Conservation (phyloP, 148 eudicot species). For the Simmondsia chinensis region DNA sequence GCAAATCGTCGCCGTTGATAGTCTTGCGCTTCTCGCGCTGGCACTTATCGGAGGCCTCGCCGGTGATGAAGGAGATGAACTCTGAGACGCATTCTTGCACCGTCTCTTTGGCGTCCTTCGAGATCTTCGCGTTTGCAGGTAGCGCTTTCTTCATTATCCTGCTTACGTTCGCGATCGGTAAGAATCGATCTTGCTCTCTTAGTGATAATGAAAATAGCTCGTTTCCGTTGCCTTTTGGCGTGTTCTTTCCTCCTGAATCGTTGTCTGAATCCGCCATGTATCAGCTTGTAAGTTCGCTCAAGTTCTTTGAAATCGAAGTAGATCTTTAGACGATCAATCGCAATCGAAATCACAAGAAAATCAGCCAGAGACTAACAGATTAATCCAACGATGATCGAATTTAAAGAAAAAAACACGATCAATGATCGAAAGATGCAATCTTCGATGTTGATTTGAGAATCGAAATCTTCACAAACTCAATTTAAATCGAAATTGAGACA, state of each 20-base stretch:
- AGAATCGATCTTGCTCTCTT: slow-evolving; percentile 44
- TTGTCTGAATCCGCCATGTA: slow-evolving; percentile 60
- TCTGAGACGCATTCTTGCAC: slow-evolving; percentile 60
- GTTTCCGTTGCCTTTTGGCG: slow-evolving; percentile 11
- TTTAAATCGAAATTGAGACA: too few relatives aligned
- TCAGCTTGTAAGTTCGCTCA: slow-evolving; percentile 1
- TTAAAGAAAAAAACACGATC: too few relatives aligned
- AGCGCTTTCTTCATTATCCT: slow-evolving; percentile 51
- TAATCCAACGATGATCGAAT: too few relatives aligned
- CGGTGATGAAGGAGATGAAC: slow-evolving; percentile 55
- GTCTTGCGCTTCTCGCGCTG: slow-evolving; percentile 56
- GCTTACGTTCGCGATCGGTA: slow-evolving; percentile 55
- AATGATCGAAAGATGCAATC: too few relatives aligned
- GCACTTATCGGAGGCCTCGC: slow-evolving; percentile 54
- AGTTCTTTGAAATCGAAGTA: too few relatives aligned
- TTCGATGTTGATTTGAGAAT: too few relatives aligned
- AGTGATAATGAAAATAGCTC: slow-evolving; percentile 28
- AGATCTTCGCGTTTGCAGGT: slow-evolving; percentile 50
- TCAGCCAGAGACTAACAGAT: too few relatives aligned
- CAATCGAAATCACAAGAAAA: background rate
- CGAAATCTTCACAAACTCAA: too few relatives aligned
- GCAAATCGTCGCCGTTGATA: slow-evolving; percentile 53
- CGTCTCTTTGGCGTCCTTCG: slow-evolving; percentile 53
- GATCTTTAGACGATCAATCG: background rate
- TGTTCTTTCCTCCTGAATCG: slow-evolving; percentile 42